These are phyloP conservation scores for Leccinum longicurvipes DNA, from an alignment of 768 basidiomycete genomes.

Conservation along the genomic window DNA sequence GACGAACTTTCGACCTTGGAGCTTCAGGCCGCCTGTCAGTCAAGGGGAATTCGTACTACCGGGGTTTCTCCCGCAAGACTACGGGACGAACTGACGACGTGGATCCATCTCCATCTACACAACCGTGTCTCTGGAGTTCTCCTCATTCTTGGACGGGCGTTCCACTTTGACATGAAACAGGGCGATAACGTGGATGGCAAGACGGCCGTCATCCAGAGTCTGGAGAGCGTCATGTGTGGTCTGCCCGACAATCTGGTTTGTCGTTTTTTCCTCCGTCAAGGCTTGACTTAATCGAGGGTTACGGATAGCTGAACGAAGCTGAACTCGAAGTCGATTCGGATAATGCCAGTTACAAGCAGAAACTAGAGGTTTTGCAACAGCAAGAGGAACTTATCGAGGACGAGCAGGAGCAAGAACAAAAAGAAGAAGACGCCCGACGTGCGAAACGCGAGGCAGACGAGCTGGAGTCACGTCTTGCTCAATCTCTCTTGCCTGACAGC, in stretches of 20 bases:
- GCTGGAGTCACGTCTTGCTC: slow-evolving; percentile 71
- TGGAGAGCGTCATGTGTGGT: slow-evolving; percentile 89
- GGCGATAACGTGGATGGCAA: slow-evolving; percentile 81
- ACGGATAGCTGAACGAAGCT: slow-evolving; percentile 83
- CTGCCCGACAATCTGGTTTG: slow-evolving; percentile 91
- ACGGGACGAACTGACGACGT: slow-evolving; percentile 85
- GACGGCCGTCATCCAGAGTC: slow-evolving; percentile 69
- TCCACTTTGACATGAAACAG: slow-evolving; percentile 81
- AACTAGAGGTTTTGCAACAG: slow-evolving; percentile 94
- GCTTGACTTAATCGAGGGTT: neutral
- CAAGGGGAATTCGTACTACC: slow-evolving; percentile 86
- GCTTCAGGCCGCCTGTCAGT: slow-evolving; percentile 89
- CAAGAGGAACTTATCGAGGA: slow-evolving; percentile 99
- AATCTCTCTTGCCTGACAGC: slow-evolving; percentile 82
- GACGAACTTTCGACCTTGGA: slow-evolving; percentile 89
- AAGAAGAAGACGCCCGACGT: slow-evolving; percentile 88
- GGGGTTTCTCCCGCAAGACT: slow-evolving; percentile 86
- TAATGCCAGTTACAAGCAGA: slow-evolving; percentile 94
- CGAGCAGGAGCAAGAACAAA: slow-evolving; percentile 96
- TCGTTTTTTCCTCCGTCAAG: slow-evolving; percentile 5
- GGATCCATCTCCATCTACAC: slow-evolving; percentile 90
- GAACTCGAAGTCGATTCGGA: slow-evolving; percentile 95
- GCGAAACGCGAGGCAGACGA: slow-evolving; percentile 80
- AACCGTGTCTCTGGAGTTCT: slow-evolving; percentile 92
- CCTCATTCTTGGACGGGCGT: slow-evolving; percentile 90